Base-by-base conservation (phyloP, 345 rosid genomes). In the Salix koriyanagi region DNA sequence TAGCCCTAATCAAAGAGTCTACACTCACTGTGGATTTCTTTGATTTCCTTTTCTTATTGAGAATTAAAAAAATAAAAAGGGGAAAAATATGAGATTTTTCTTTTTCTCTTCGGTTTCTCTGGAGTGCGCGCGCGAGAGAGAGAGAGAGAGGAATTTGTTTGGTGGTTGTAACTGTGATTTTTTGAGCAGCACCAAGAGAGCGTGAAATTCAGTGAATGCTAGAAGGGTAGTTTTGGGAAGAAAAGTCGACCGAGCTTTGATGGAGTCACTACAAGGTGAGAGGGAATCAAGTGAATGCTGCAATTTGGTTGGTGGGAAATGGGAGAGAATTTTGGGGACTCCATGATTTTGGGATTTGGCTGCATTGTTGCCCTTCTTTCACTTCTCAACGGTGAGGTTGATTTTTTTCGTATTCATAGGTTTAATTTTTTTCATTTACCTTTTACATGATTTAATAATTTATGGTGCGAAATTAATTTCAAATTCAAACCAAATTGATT, bases 211-310 rank as follows among this genome's bases (percentile, higher is more conserved):
- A 39, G 71, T 37, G 50, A 65, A 62, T n/a, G 5, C 48, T 60
- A 2, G 25, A 52, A 79, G 78, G 82, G 75, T 50, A 69, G 7
- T 79, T 79, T 26, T 18, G 62, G 78, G 50, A 18, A 78, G 65
- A 71, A 25, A 26, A 36, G 1, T 21, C 37, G 11, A 37, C 26
- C 66, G 26, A 0, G 67, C 46, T 2, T 19, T 1, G 69, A 39
- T 67, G 42, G 5, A n/a, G 21, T 28, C 7, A 78, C 75, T 4
- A 1, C 19, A 1, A 23, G 36, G 52, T 8, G 65, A 64, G 64
- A 25, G 34, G 32, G 50, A n/a, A 36, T 19, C 16, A 3, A 12
- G n/a, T 3, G 67, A 56, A 67, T 19, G n/a, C 67, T 36, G 54
- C 3, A 28, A 48, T 36, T 15, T 75, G 66, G 67, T 46, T 74